A percentile compares a stretch with the other conserved stretches of the same genome.
phyloP scores from a whole-genome alignment of 805 yeast genomes.

The Candida ponderosae region DNA sequence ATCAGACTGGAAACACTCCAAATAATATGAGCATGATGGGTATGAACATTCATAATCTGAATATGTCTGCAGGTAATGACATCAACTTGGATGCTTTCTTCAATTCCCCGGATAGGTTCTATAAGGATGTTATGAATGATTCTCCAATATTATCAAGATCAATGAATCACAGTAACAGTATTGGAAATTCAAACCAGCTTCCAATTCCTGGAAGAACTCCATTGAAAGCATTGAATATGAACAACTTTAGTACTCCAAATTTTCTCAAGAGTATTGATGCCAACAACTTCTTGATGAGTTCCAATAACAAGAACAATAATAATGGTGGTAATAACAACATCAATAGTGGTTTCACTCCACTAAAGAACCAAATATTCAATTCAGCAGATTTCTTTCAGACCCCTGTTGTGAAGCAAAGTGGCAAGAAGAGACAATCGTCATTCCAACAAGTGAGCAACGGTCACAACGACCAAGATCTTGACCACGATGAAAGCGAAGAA shows the following conservation, averaged over 20 bases:
- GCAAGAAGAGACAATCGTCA: no score
- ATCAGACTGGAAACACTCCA: not conserved
- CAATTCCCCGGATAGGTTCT: conserved; percentile 20
- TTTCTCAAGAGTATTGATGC: conserved; percentile 16
- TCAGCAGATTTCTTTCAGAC: conserved; percentile 15
- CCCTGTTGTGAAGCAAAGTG: conserved; percentile 5
- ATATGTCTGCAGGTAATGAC: not conserved
- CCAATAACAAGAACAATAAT: conserved; percentile 3
- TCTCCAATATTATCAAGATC: conserved; percentile 15
- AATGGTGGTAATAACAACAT: conserved; percentile 5
- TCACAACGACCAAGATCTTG: not conserved
- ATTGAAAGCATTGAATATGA: conserved; percentile 11
- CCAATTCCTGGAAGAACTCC: conserved; percentile 16
- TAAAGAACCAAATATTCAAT: conserved; percentile 16
- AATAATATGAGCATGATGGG: conserved; percentile 1
- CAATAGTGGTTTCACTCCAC: conserved; percentile 14
- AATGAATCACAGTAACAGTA: no score
- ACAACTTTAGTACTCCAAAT: conserved; percentile 17
- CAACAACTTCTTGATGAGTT: not conserved
- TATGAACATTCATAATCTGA: no score
- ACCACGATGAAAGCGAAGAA: not conserved
- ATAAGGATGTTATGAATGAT: conserved; percentile 19
- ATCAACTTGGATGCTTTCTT: conserved; percentile 9
- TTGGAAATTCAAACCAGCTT: not conserved
- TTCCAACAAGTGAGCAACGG: not conserved